These are phyloP conservation scores for Wallacemonas rigidus DNA, from an alignment of 208 protist genomes.

Conservation along the genomic window DNA sequence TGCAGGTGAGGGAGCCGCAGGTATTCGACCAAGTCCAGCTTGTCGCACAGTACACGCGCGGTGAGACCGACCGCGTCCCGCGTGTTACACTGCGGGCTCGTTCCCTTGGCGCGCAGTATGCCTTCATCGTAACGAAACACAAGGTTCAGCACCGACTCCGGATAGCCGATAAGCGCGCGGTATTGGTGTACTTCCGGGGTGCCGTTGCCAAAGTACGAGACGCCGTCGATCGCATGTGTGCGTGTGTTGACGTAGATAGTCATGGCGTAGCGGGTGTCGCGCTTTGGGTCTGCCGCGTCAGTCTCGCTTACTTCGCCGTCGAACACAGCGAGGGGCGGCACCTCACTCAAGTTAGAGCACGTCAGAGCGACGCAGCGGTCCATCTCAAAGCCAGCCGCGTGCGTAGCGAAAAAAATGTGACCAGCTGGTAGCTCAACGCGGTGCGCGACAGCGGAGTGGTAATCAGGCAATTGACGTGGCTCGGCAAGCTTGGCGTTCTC, in stretches of 20 bases:
- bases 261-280: slow-evolving; percentile 49
- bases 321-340: slow-evolving; percentile 1
- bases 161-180: slow-evolving; percentile 71
- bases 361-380: slow-evolving; percentile 4
- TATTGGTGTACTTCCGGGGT: slow-evolving; percentile 79
- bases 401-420: slow-evolving; percentile 37
- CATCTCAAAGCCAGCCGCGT: slow-evolving; percentile 24
- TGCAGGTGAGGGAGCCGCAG: slow-evolving; percentile 68
- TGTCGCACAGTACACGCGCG: slow-evolving; percentile 34
- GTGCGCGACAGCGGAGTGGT: slow-evolving; percentile 44
- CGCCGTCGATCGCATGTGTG: slow-evolving; percentile 68
- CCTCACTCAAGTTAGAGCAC: slow-evolving; percentile 8
- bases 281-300: background rate
- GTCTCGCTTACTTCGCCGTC: background rate
- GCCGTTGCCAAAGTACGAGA: slow-evolving; percentile 85
- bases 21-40: slow-evolving; percentile 81
- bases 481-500: background rate
- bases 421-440: slow-evolving; percentile 58
- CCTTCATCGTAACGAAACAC: slow-evolving; percentile 80
- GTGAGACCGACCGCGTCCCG: slow-evolving; percentile 29
- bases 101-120: background rate
- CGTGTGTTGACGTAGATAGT: slow-evolving; percentile 69
- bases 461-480: slow-evolving; percentile 38
- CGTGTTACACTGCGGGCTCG: slow-evolving; percentile 15
- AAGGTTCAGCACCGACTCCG: slow-evolving; percentile 83